Evolutionary conservation across 805 yeast species (phyloP), one percentile per base, ranked within the genome.

Genomic region (Jamesozyma lodderae): DNA sequence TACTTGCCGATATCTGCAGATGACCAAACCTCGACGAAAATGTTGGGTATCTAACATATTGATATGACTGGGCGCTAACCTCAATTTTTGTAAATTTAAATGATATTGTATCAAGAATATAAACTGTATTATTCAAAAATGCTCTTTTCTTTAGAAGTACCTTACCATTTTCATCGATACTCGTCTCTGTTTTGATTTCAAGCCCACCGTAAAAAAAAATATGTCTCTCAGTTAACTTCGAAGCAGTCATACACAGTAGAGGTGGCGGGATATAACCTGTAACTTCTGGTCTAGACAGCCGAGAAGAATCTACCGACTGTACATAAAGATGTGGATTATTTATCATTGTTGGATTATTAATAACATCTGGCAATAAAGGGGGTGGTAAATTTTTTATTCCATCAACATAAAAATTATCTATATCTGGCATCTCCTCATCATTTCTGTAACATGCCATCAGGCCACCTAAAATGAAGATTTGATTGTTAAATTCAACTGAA

Each of bases 161-260:
- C 45, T 43, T 64, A 33, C 72, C 73, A 43, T 41, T 54, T 4
- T 40, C 44, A 32, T 46, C 52, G 3, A 52, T 41, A 9, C 44
- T 42, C 6, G 59, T 53, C 14, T 63, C 60, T 6, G 57, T 54
- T 15, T 67, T 66, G 5, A 51, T 44, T 49, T 71, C 72, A 52
- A 79, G 73, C 0, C 92, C 94, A n/a, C 90, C 94, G 51, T 73
- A 79, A 41, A 71, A 69, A 45, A 80, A 68, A 13, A 76, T 66
- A 48, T 78, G 78, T 26, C 75, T 59, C n/a, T 68, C 63, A 4
- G 82, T 72, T 4, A 81, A 60, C 38, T 60, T 65, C 7, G 74
- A 64, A 14, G 72, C 67, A 5, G 67, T 49, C 53, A 75, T 60
- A 38, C 75, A 69, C 31, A 72, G 51, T 15, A 79, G 49, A 3